Conservation (phyloP, 805 yeast species). For the Hanseniaspora vineae region DNA sequence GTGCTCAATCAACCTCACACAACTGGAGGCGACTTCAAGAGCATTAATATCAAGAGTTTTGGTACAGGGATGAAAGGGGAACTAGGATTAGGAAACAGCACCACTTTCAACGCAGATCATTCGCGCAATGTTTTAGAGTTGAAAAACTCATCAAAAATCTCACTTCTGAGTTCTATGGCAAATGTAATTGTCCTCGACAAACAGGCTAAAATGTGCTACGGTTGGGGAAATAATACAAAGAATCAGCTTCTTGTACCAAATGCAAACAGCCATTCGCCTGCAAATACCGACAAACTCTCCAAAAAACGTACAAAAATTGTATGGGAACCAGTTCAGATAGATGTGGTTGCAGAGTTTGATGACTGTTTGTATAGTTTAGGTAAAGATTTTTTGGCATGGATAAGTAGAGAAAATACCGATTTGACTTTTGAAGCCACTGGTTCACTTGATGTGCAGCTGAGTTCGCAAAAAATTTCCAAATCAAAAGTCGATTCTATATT, state of each 20-base stretch:
- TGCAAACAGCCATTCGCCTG: too few relatives aligned
- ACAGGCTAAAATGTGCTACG: conserved; percentile 16
- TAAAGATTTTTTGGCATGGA: conserved; percentile 40
- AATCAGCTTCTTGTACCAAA: conserved; percentile 22
- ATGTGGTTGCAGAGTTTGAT: too few relatives aligned
- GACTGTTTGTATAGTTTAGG: conserved; percentile 26
- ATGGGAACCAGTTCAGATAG: not conserved
- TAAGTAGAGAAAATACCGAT: too few relatives aligned
- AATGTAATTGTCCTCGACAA: conserved; percentile 3
- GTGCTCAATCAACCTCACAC: too few relatives aligned
- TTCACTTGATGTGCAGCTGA: too few relatives aligned
- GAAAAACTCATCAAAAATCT: not conserved
- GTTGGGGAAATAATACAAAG: conserved; percentile 41
- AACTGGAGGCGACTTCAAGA: not conserved
- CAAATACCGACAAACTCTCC: too few relatives aligned
- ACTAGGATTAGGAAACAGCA: conserved; percentile 38
- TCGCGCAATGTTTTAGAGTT: not conserved
- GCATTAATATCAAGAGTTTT: conserved; percentile 31
- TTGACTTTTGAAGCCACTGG: too few relatives aligned
- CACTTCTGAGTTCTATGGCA: conserved; percentile 1
- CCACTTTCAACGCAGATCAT: not conserved
- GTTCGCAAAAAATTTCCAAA: too few relatives aligned
- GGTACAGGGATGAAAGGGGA: conserved; percentile 70
- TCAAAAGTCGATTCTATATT: too few relatives aligned
- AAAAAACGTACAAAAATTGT: not conserved